Evolutionary conservation across 768 basidiomycete species (phyloP).

Genomic region (Neoboletus brunneissimus): DNA sequence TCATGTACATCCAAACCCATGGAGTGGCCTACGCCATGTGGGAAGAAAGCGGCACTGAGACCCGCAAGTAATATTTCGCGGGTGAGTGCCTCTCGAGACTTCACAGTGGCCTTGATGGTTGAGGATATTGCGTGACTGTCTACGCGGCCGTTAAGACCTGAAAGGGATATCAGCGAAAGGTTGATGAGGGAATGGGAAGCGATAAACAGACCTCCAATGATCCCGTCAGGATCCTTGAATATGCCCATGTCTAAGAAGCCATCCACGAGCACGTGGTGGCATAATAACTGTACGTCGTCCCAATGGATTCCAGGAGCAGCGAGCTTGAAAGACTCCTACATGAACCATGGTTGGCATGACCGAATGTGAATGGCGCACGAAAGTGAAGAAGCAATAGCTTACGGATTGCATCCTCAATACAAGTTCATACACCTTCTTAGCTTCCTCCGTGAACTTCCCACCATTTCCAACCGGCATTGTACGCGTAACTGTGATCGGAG

Average conservation of each 20-base stretch:
- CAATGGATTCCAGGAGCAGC: slow-evolving; percentile 82
- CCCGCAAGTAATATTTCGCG: slow-evolving; percentile 73
- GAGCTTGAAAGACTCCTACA: slow-evolving; percentile 67
- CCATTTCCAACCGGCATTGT: slow-evolving; percentile 94
- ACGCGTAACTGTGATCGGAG: slow-evolving; percentile 60
- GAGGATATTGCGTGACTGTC: neutral
- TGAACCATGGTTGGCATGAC: neutral
- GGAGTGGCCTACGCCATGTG: slow-evolving; percentile 89
- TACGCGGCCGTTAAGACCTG: slow-evolving; percentile 5
- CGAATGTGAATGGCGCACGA: neutral
- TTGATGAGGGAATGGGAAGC: neutral
- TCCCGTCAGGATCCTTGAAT: slow-evolving; percentile 64
- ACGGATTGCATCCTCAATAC: slow-evolving; percentile 91
- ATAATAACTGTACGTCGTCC: slow-evolving; percentile 83
- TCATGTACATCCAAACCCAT: slow-evolving; percentile 95
- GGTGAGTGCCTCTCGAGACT: slow-evolving; percentile 16
- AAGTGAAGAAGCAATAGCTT: slow-evolving; percentile 2
- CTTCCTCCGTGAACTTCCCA: slow-evolving; percentile 82
- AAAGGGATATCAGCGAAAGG: neutral
- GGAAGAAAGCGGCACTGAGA: slow-evolving; percentile 84
- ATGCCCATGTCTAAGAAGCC: slow-evolving; percentile 85
- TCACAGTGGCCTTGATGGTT: neutral
- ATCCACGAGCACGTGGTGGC: slow-evolving; percentile 76
- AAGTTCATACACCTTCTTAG: slow-evolving; percentile 78
- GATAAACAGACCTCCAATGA: slow-evolving; percentile 5